A percentile compares a stretch with the other conserved stretches of the same genome.
Conservation (phyloP, 768 basidiomycete genomes). For the Trametes gibbosa region DNA sequence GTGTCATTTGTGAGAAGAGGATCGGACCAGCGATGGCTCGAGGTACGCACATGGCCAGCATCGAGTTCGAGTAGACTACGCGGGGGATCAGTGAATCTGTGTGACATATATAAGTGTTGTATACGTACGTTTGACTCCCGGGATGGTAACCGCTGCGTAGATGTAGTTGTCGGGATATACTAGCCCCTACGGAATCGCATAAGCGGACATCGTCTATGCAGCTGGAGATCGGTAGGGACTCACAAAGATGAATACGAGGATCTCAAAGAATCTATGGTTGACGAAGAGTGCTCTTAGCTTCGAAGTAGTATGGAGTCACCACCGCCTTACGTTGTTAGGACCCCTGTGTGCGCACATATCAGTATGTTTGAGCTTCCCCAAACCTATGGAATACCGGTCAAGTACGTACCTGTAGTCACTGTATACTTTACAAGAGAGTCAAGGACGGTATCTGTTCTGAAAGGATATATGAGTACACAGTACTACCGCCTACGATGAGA, state of each 20-base stretch:
- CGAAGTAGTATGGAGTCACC: no score
- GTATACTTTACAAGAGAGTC: neutral
- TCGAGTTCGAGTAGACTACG: neutral
- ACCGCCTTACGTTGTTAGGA: neutral
- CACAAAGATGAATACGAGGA: neutral
- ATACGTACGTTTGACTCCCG: neutral
- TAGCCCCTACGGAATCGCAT: neutral
- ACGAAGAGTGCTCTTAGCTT: neutral
- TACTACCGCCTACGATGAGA: neutral
- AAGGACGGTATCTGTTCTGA: neutral
- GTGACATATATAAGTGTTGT: neutral
- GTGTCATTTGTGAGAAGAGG: neutral
- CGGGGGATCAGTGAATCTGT: neutral
- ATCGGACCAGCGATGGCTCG: neutral
- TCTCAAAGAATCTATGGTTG: neutral
- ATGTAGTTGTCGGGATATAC: neutral
- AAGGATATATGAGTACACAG: neutral
- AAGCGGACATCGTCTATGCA: neutral
- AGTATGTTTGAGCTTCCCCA: no score
- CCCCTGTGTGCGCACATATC: neutral
- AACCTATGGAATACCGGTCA: no score
- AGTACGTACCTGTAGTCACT: neutral
- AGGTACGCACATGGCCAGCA: neutral
- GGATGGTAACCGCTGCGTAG: neutral
- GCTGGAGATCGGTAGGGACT: neutral